Evolutionary conservation across 345 rosid genomes (phyloP).

Genomic region (Lepidium sativum): DNA sequence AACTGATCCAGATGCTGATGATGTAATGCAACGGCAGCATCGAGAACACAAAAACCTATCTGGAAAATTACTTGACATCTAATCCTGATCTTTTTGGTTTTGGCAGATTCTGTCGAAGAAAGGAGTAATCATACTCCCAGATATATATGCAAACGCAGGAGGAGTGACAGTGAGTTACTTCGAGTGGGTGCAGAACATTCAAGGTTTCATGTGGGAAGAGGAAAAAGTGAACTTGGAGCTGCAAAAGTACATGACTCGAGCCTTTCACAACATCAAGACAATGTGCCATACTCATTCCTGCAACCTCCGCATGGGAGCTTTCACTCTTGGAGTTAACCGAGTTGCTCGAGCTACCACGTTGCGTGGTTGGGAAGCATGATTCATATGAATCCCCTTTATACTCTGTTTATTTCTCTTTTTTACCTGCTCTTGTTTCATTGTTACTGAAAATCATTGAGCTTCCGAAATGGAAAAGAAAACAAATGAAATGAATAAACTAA

Average conservation of each 20-base stretch:
- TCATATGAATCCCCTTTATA: neutral
- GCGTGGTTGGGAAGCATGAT: conserved; percentile 95
- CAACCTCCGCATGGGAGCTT: conserved; percentile 97
- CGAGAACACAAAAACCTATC: neutral
- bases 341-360: conserved; percentile 84
- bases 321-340: conserved; percentile 91
- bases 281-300: conserved; percentile 87
- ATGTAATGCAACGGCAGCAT: conserved; percentile 33
- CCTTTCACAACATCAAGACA: conserved; percentile 70
- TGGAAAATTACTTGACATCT: neutral
- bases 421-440: neutral
- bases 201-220: conserved; percentile 99
- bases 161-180: conserved; percentile 99
- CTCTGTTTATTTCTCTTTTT: conserved; percentile 13
- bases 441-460: conserved; percentile 13
- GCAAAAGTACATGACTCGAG: conserved; percentile 77
- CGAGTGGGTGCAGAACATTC: conserved; percentile 99
- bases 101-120: conserved; percentile 84
- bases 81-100: conserved; percentile 8
- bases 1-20: conserved; percentile 96
- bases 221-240: conserved; percentile 75
- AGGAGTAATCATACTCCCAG: conserved; percentile 88
- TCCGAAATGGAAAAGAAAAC: conserved; percentile 14
- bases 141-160: conserved; percentile 95
- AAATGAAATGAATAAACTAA: conserved; percentile 16